Percentiles rank a stretch among this genome's conserved stretches.
These are phyloP conservation scores for Pythium periplocum DNA, from an alignment of 352 stramenopile species.

Conservation along the genomic window DNA sequence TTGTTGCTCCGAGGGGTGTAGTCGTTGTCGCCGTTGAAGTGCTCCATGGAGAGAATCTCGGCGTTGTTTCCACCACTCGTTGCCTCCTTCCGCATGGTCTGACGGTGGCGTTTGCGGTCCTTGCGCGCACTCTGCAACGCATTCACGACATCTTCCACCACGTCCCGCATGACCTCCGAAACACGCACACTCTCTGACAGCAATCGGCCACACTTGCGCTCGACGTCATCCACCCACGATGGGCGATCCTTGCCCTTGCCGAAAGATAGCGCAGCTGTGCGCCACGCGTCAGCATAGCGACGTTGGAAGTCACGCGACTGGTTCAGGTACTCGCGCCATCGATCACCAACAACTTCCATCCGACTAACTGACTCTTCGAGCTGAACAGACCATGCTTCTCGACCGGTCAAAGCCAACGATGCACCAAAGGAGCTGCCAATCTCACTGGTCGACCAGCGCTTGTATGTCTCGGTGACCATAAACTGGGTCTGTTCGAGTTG, in stretches of 20 bases:
- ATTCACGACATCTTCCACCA: conserved; percentile 39
- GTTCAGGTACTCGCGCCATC: conserved; percentile 47
- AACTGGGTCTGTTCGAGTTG: conserved; percentile 75
- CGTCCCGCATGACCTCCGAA: conserved; percentile 45
- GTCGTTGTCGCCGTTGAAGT: background rate
- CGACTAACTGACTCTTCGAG: conserved; percentile 53
- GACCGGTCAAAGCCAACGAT: background rate
- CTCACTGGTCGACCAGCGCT: conserved; percentile 59
- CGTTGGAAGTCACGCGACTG: conserved; percentile 50
- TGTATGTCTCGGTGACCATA: conserved; percentile 74
- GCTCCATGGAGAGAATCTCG: conserved; percentile 3
- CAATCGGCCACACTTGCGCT: conserved; percentile 47
- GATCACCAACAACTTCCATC: conserved; percentile 48
- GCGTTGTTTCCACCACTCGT: background rate
- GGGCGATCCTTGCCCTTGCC: conserved; percentile 30
- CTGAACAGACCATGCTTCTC: conserved; percentile 21
- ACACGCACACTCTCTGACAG: conserved; percentile 50
- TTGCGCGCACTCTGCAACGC: conserved; percentile 36
- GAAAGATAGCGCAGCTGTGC: conserved; percentile 20
- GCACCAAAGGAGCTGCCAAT: conserved; percentile 14
- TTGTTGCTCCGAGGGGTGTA: background rate
- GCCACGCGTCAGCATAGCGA: conserved; percentile 43
- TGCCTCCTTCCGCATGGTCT: background rate
- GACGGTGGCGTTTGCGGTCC: conserved; percentile 19
- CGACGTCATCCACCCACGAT: conserved; percentile 48